phyloP scores from a whole-genome alignment of 768 basidiomycete genomes.

The Sarcomyxa edulis region DNA sequence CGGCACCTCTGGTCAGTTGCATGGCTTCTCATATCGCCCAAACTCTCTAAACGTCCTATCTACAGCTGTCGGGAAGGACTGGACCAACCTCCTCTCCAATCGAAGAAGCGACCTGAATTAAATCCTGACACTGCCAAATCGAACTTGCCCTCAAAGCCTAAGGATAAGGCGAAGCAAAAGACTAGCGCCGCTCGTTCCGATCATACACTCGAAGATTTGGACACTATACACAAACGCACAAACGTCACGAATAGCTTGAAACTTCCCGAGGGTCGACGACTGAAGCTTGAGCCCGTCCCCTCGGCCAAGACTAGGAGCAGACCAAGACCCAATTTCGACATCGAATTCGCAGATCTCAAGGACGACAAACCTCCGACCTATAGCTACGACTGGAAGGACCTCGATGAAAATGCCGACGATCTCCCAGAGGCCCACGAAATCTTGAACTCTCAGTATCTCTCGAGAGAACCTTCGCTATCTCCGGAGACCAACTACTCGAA shows the following conservation, averaged over 20 bases:
- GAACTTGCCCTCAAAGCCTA: too few relatives aligned
- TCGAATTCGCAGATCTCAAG: constrained; percentile 42
- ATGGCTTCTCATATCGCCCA: too few relatives aligned
- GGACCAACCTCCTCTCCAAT: constrained; percentile 35
- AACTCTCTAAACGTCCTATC: too few relatives aligned
- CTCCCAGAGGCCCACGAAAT: constrained; percentile 35
- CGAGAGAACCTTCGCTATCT: constrained; percentile 13
- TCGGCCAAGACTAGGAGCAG: constrained; percentile 21
- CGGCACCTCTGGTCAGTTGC: constrained; percentile 66
- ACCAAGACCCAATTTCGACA: constrained; percentile 37
- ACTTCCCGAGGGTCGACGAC: constrained; percentile 31
- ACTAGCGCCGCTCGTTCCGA: constrained; percentile 22
- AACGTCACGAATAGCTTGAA: constrained; percentile 33
- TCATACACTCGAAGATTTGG: constrained; percentile 30
- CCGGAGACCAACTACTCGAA: constrained; percentile 35
- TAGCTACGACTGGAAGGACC: constrained; percentile 17
- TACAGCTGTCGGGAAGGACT: constrained; percentile 74
- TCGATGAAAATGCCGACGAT: constrained; percentile 39
- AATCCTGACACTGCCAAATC: neutral
- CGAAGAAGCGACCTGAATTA: constrained; percentile 15
- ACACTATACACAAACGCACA: constrained; percentile 36
- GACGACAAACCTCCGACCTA: constrained; percentile 15
- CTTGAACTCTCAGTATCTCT: constrained; percentile 14
- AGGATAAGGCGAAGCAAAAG: constrained; percentile 10
- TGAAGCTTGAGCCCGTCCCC: constrained; percentile 33